A percentile compares a stretch with the other conserved stretches of the same genome.
These are phyloP conservation scores for Heliamphora exappendiculata DNA, from an alignment of 148 eudicot genomes.

Conservation along the genomic window DNA sequence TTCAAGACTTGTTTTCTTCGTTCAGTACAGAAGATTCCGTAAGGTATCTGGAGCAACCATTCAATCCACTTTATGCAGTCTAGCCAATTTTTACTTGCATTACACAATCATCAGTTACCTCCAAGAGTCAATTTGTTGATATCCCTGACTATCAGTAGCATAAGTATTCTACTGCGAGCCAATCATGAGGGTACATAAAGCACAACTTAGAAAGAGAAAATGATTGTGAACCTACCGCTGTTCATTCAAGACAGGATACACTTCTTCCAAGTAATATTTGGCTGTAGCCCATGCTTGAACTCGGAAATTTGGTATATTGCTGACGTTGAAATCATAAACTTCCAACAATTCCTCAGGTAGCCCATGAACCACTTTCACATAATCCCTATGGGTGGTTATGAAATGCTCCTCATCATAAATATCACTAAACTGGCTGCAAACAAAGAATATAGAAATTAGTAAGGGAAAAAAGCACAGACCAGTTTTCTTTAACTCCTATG, in stretches of 20 bases:
- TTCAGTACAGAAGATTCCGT: neutral
- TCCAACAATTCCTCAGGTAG: slow-evolving; percentile 53
- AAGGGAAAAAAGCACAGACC: slow-evolving; percentile 1
- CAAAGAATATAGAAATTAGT: neutral
- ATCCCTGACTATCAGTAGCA: neutral
- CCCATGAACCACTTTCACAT: slow-evolving; percentile 43
- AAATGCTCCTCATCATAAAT: slow-evolving; percentile 75
- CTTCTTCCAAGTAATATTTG: slow-evolving; percentile 52
- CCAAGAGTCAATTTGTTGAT: neutral
- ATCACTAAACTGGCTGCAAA: slow-evolving; percentile 61
- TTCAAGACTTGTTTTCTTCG: neutral
- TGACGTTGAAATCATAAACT: slow-evolving; percentile 42
- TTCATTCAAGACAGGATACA: slow-evolving; percentile 53
- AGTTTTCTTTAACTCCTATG: neutral
- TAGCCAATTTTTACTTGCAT: neutral
- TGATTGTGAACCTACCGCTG: slow-evolving; percentile 49
- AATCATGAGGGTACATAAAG: neutral
- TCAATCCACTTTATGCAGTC: neutral
- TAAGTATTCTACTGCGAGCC: neutral
- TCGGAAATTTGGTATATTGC: slow-evolving; percentile 44
- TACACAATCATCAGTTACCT: neutral
- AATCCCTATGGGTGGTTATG: slow-evolving; percentile 40
- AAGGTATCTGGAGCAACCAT: neutral
- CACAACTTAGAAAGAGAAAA: neutral
- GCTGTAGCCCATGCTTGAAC: slow-evolving; percentile 79